Evolutionary conservation across 352 stramenopile genomes (phyloP).

Genomic region (Stephanocyclus meneghinianus): DNA sequence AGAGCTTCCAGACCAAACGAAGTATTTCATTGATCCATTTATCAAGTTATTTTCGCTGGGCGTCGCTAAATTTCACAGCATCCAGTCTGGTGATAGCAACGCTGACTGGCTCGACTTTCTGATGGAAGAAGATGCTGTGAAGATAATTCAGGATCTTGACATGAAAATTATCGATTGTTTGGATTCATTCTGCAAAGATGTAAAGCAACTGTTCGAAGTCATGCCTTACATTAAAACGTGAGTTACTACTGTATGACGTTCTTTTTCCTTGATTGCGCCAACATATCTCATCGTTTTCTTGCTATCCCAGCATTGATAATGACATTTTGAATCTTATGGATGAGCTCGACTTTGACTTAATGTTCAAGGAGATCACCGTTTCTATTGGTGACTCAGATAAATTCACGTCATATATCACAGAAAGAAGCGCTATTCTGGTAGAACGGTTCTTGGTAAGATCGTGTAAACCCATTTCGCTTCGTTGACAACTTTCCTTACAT

Average conservation of each 20-base stretch:
- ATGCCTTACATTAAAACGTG: constrained; percentile 81
- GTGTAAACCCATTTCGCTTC: not conserved
- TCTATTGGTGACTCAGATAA: constrained; percentile 66
- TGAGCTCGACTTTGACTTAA: constrained; percentile 74
- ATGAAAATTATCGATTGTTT: constrained; percentile 75
- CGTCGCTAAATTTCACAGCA: constrained; percentile 74
- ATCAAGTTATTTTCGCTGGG: constrained; percentile 80
- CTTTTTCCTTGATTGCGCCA: not conserved
- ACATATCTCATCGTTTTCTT: not conserved
- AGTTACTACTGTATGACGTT: constrained; percentile 14
- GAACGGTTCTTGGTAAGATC: constrained; percentile 74
- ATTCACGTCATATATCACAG: constrained; percentile 68
- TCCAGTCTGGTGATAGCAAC: constrained; percentile 59
- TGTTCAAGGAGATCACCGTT: constrained; percentile 72
- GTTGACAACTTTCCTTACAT: not conserved
- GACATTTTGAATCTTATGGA: constrained; percentile 82
- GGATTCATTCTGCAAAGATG: constrained; percentile 73
- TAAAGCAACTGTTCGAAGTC: constrained; percentile 75
- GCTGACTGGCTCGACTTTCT: constrained; percentile 83
- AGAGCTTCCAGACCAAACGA: constrained; percentile 62
- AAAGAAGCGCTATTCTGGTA: constrained; percentile 69
- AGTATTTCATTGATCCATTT: constrained; percentile 70
- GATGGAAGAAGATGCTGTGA: constrained; percentile 69
- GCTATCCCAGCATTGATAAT: constrained; percentile 72
- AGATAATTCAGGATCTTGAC: constrained; percentile 81